Evolutionary conservation across 257 asterid species (phyloP).

Genomic region (Solanum lycopersicoides): DNA sequence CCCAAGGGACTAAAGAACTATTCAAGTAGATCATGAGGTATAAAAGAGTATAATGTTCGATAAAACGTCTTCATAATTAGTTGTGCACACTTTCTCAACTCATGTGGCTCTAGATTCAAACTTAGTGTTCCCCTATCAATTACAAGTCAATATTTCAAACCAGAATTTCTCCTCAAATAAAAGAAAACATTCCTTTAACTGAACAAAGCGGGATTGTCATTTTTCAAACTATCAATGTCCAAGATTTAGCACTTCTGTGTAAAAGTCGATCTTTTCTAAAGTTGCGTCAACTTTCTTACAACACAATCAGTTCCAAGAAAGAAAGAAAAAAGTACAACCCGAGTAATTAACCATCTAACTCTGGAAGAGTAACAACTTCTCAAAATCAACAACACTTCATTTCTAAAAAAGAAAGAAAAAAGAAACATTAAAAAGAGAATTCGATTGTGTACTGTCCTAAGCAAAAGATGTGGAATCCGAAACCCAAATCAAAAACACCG

Average conservation of each 20-base stretch:
- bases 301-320: not conserved
- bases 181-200: not conserved
- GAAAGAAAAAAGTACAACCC: not conserved
- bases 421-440: not conserved
- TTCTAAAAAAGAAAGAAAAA: not conserved
- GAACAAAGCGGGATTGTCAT: not conserved
- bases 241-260: not conserved
- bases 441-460: not conserved
- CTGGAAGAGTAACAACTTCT: not conserved
- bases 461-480: not conserved
- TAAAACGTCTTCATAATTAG: not conserved
- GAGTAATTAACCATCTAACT: not conserved
- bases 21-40: not conserved
- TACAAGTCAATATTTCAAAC: not conserved
- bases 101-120: not conserved
- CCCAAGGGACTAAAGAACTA: not conserved
- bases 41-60: not conserved
- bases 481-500: not conserved
- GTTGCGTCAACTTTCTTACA: not conserved
- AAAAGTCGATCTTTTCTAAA: not conserved
- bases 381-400: not conserved
- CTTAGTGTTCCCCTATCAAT: not conserved
- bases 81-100: not conserved
- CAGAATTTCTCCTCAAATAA: not conserved
- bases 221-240: not conserved